Evolutionary conservation across 768 basidiomycete species (phyloP).

Genomic region (Boletus reticuloceps): DNA sequence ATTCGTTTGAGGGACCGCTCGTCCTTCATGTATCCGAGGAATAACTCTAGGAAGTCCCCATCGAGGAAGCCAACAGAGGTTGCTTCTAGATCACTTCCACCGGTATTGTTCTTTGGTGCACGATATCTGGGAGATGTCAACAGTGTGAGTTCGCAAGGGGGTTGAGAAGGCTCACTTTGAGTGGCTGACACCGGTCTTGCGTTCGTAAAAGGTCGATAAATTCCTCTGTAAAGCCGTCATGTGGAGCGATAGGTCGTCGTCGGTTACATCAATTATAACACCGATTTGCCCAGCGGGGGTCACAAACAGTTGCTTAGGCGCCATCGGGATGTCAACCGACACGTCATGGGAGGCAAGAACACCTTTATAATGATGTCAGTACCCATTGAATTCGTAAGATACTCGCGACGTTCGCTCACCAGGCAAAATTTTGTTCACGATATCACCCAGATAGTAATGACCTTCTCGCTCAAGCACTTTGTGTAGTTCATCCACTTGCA

Average conservation of each 20-base stretch:
- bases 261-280: conserved; percentile 58
- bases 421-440: conserved; percentile 71
- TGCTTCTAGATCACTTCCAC: conserved; percentile 55
- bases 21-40: conserved; percentile 44
- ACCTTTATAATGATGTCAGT: conserved; percentile 40
- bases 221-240: conserved; percentile 77
- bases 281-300: conserved; percentile 81
- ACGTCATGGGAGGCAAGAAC: conserved; percentile 47
- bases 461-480: conserved; percentile 61
- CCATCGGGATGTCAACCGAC: conserved; percentile 40
- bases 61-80: conserved; percentile 79
- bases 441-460: conserved; percentile 69
- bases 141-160: neutral
- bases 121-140: conserved; percentile 52
- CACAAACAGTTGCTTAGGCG: conserved; percentile 68
- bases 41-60: conserved; percentile 78
- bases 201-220: conserved; percentile 51
- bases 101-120: conserved; percentile 56
- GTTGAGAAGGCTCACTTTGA: conserved; percentile 44
- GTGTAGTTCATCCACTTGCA: conserved; percentile 43
- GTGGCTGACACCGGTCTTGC: conserved; percentile 57
- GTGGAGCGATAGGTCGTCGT: conserved; percentile 48
- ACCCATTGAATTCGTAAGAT: neutral
- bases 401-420: conserved; percentile 39
- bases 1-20: conserved; percentile 48